Conservation (phyloP, 2,329 filamentous ascomycete genomes). For the Fusarium sp. region DNA sequence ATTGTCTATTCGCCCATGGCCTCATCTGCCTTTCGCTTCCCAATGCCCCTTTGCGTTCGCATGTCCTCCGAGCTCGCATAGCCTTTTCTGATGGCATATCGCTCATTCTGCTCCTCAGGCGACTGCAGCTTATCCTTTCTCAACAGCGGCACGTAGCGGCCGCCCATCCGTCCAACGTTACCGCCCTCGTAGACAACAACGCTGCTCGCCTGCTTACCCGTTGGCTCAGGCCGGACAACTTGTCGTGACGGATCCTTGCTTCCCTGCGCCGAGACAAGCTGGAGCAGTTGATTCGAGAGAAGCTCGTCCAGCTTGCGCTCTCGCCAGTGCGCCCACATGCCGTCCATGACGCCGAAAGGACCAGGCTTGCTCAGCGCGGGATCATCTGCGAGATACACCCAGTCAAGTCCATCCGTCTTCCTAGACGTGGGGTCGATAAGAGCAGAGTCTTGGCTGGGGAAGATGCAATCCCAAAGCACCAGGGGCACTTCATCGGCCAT, state of each 20-base stretch:
- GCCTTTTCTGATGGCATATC: constrained; percentile 69
- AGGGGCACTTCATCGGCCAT: constrained; percentile 92
- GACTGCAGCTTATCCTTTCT: constrained; percentile 59
- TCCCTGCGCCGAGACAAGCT: constrained; percentile 61
- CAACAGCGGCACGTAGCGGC: constrained; percentile 65
- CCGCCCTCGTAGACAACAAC: constrained; percentile 63
- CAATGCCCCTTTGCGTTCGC: constrained; percentile 47
- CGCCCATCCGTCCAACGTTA: constrained; percentile 59
- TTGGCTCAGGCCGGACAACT: constrained; percentile 19
- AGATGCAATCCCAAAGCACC: constrained; percentile 96
- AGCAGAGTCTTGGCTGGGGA: constrained; percentile 63
- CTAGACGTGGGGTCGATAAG: constrained; percentile 43
- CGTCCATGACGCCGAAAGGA: constrained; percentile 71
- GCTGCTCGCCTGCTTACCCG: constrained; percentile 40
- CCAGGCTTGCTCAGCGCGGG: constrained; percentile 68
- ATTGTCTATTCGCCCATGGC: constrained; percentile 37
- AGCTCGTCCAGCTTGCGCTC: constrained; percentile 90
- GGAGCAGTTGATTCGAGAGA: constrained; percentile 77
- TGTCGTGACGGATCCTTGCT: constrained; percentile 28
- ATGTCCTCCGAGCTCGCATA: constrained; percentile 62
- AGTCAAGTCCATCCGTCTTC: constrained; percentile 70
- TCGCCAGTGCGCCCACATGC: constrained; percentile 85
- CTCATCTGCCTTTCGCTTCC: constrained; percentile 45
- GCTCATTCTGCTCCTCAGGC: constrained; percentile 66
- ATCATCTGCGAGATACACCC: constrained; percentile 81